Conservation (phyloP, 2,329 filamentous ascomycete species). For the Rutstroemia sp. region DNA sequence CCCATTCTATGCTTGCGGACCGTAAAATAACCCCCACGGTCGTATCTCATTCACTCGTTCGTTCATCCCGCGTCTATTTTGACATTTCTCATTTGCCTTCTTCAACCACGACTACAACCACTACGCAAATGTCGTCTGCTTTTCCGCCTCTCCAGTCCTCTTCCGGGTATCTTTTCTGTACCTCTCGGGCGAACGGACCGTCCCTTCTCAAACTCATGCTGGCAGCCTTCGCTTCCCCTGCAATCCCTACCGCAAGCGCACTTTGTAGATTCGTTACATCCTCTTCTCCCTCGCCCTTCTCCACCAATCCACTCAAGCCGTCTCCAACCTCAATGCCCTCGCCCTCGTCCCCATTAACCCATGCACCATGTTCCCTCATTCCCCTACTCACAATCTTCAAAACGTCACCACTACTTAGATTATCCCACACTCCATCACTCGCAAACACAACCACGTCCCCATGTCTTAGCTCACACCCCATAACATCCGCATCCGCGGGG, state of each 20-base stretch:
- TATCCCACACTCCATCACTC: slow-evolving; percentile 94
- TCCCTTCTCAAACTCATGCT: slow-evolving; percentile 76
- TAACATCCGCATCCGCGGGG: slow-evolving; percentile 76
- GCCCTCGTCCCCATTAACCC: slow-evolving; percentile 51
- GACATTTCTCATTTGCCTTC: slow-evolving; percentile 31
- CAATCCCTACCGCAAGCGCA: slow-evolving; percentile 70
- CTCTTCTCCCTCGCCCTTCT: slow-evolving; percentile 31
- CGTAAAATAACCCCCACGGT: background rate
- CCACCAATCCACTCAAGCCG: slow-evolving; percentile 47
- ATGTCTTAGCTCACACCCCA: slow-evolving; percentile 69
- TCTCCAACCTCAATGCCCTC: slow-evolving; percentile 56
- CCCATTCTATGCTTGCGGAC: background rate
- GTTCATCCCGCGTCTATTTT: background rate
- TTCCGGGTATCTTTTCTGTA: slow-evolving; percentile 77
- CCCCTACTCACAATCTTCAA: slow-evolving; percentile 68
- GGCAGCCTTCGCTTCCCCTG: slow-evolving; percentile 74
- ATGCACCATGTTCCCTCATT: slow-evolving; percentile 70
- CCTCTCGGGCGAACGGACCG: slow-evolving; percentile 91
- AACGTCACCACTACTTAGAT: slow-evolving; percentile 85
- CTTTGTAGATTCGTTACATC: slow-evolving; percentile 59
- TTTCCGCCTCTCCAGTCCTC: slow-evolving; percentile 91
- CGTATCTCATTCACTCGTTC: background rate
- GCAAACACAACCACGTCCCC: slow-evolving; percentile 92
- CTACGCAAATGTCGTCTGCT: slow-evolving; percentile 87
- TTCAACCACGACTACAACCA: slow-evolving; percentile 72